Conservation (phyloP, 2,329 filamentous ascomycete species). For the Grosmannia clavigera region DNA sequence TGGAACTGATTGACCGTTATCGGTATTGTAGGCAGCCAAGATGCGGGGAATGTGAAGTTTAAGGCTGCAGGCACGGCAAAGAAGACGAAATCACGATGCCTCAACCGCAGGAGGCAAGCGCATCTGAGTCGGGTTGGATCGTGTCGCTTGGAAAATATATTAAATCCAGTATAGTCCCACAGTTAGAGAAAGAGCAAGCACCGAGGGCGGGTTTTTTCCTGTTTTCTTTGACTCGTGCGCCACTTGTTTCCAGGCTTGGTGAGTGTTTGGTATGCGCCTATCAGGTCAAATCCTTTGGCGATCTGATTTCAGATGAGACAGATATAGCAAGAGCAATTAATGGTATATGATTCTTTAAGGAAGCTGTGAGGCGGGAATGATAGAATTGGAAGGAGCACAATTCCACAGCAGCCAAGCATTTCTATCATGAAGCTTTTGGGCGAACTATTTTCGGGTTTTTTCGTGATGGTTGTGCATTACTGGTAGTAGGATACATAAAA, state of each 20-base stretch:
- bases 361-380: neutral
- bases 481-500: no score
- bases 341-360: neutral
- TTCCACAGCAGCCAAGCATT: no score
- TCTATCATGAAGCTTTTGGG: no score
- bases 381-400: neutral
- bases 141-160: neutral
- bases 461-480: no score
- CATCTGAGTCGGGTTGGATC: neutral
- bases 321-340: neutral
- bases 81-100: neutral
- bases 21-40: neutral
- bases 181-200: neutral
- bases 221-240: neutral
- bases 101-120: neutral
- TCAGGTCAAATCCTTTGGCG: no score
- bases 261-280: neutral
- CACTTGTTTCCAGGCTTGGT: neutral
- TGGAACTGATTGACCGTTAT: neutral
- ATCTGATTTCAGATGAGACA: neutral
- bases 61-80: neutral
- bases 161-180: no score
- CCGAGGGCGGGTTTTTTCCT: no score
- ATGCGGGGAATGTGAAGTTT: neutral
- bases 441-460: no score